These are phyloP conservation scores for Elaeagnus macrophylla DNA, from an alignment of 306 rosid genomes.

Conservation along the genomic window DNA sequence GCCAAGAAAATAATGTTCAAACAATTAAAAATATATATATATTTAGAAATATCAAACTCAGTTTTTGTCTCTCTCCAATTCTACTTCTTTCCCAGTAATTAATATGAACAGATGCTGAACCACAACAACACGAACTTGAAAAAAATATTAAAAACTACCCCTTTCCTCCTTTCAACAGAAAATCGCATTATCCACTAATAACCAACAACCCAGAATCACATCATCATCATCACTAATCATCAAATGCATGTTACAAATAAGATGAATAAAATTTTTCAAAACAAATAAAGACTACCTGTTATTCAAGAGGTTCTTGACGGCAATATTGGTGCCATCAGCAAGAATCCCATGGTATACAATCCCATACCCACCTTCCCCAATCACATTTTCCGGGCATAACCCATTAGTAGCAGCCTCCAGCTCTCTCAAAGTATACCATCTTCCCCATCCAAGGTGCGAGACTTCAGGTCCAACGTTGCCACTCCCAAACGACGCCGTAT, in stretches of 20 bases:
- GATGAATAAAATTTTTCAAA: neutral
- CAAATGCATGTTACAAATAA: neutral
- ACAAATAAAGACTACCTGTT: conserved; percentile 44
- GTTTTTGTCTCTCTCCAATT: neutral
- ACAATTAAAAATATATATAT: too few species aligned
- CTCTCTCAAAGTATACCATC: conserved; percentile 89
- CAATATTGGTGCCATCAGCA: conserved; percentile 61
- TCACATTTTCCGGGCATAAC: conserved; percentile 67
- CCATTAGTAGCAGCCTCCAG: conserved; percentile 86
- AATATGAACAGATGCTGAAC: neutral
- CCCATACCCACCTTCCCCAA: conserved; percentile 98
- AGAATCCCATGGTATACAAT: conserved; percentile 74
- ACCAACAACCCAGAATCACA: neutral
- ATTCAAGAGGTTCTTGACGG: conserved; percentile 90
- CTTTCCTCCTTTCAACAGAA: neutral
- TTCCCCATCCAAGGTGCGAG: conserved; percentile 96
- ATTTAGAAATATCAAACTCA: neutral
- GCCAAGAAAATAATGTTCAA: neutral
- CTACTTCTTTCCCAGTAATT: neutral
- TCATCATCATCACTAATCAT: neutral
- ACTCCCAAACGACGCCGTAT: conserved; percentile 41
- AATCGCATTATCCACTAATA: neutral
- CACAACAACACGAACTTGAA: neutral
- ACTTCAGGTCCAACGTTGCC: conserved; percentile 78
- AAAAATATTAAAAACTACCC: neutral